Conservation (phyloP, 106 monocot genomes). For the Gastrodia elata region DNA sequence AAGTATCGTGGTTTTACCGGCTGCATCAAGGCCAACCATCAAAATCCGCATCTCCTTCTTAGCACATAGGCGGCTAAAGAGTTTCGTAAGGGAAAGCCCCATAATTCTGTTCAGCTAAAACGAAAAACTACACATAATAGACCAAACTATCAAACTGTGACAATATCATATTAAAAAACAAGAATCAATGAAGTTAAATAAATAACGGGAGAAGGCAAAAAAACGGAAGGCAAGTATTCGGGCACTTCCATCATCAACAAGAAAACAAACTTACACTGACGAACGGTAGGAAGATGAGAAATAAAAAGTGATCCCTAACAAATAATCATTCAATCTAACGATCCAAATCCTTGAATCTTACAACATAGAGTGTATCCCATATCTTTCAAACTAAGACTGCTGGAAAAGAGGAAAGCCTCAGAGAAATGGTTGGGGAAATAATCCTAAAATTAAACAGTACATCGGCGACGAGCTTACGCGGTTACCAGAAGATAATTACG, state of each 20-base stretch:
- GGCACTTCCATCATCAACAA: not conserved
- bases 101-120: conserved; percentile 5
- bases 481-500: not conserved
- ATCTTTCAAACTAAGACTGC: not conserved
- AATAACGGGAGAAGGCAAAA: not conserved
- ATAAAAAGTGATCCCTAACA: not conserved
- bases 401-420: not conserved
- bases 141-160: not conserved
- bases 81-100: conserved; percentile 18
- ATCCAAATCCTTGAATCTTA: not conserved
- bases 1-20: conserved; percentile 23
- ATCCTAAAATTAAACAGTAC: not conserved
- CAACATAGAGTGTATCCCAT: not conserved
- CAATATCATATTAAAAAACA: no score
- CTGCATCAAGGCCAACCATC: conserved; percentile 25
- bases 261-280: not conserved
- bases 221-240: not conserved
- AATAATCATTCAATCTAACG: not conserved
- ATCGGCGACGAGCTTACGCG: not conserved
- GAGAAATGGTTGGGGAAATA: not conserved
- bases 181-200: not conserved
- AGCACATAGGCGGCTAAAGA: conserved; percentile 22
- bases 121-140: not conserved
- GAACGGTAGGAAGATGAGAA: not conserved
- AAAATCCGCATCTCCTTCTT: conserved; percentile 24